Base-by-base conservation (phyloP, 2,329 filamentous ascomycete species). In the Stachybotrys chlorohalonatus region DNA sequence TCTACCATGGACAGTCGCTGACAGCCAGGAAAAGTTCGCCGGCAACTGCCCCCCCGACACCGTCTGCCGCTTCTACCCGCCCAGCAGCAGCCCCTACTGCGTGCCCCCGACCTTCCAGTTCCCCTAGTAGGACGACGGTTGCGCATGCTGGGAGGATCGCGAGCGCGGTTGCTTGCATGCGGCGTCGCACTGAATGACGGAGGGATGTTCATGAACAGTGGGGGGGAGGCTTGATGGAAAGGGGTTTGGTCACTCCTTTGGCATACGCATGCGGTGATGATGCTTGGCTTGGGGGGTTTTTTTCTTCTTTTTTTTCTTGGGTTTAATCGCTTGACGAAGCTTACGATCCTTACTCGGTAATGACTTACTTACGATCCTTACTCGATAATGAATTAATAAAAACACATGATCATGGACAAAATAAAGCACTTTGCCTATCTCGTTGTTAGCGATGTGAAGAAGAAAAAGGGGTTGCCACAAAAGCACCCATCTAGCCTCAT, bases 31-130 rank as follows among this genome's bases (percentile, higher is more conserved):
- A 13, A 45, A 73, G 70, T 63, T 56, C 52, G 66, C 61, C 24
- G 70, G 70, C 11, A 53, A 56, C 53, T 73, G 70, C 57, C 69
- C 69, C 11, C 69, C 68, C 56, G 59, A 69, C 52, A 71, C 69
- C 15, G 45, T 59, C 45, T 73, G 70, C 63, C 65, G 66, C 63
- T 73, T 72, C 65, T 64, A 67, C 63, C 42, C 58, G 47, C 54
- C 58, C 46, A 73, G 64, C 63, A 52, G 57, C 51, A 70, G 67
- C 66, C 70, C 70, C 56, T 73, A 73, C 68, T 73, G 70, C 52
- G 65, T 73, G 7, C 68, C 68, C 11, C 60, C 66, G 42, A 56
- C 58, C 52, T 70, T 65, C 64, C 52, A 63, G 56, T 61, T 68
- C 59, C 60, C 63, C 48, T 56, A 62, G 58, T 42, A 42, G 13